phyloP scores from a whole-genome alignment of 2,329 filamentous ascomycete species.

The Cordyceps tenuipes region DNA sequence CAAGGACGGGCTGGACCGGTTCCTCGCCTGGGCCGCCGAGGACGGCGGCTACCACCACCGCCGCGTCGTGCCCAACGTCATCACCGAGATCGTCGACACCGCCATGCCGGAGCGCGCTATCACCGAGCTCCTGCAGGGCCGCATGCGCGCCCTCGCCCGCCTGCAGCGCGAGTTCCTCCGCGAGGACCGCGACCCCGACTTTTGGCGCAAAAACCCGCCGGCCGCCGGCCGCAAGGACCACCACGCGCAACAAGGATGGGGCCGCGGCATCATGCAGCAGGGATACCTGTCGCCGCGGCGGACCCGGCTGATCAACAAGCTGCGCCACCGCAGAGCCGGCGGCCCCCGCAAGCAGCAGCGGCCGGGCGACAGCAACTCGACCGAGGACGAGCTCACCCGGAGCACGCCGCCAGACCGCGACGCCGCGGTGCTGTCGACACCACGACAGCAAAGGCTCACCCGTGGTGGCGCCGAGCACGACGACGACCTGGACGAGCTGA shows the following conservation, averaged over 20 bases:
- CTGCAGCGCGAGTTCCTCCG: conserved; percentile 29
- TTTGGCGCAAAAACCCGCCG: conserved; percentile 29
- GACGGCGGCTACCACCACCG: conserved; percentile 30
- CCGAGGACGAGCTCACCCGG: not conserved
- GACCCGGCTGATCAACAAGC: not conserved
- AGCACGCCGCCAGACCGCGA: not conserved
- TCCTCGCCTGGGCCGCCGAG: conserved; percentile 32
- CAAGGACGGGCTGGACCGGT: conserved; percentile 27
- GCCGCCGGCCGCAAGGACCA: conserved; percentile 1
- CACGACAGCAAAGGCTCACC: conserved; percentile 12
- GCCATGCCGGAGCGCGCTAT: conserved; percentile 22
- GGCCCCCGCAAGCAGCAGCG: not conserved
- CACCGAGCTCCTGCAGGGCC: conserved; percentile 26
- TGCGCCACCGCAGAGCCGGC: not conserved
- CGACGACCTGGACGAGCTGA: conserved; percentile 13
- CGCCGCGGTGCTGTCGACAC: conserved; percentile 15
- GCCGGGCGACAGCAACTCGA: not conserved
- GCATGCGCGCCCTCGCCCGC: conserved; percentile 28
- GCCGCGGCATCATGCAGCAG: not conserved
- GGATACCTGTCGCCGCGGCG: conserved; percentile 8
- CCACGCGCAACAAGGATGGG: not conserved
- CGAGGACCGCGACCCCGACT: conserved; percentile 19
- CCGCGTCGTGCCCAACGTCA: conserved; percentile 30
- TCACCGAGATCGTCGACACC: conserved; percentile 29
- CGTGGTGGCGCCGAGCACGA: not conserved